Conservation (phyloP, 805 yeast genomes). For the Ogataea henricii region DNA sequence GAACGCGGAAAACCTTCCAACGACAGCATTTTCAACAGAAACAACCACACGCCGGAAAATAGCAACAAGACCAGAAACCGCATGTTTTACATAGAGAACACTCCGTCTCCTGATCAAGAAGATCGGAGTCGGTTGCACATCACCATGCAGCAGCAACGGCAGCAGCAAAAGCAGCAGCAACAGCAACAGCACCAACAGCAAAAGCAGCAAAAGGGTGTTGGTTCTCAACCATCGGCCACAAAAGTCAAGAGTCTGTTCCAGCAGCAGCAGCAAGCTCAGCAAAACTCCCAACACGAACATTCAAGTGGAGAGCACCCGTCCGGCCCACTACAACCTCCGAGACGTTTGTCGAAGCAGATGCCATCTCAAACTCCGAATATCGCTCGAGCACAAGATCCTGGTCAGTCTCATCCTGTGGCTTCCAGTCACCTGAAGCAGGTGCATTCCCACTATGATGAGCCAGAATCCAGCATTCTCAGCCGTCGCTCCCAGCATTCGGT, state of each 20-base stretch:
- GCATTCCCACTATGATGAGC: not conserved
- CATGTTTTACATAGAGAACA: constrained; percentile 36
- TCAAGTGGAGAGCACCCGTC: not conserved
- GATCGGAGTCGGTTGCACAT: constrained; percentile 5
- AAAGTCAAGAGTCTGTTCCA: constrained; percentile 15
- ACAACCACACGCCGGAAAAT: not conserved
- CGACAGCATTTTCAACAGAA: not conserved
- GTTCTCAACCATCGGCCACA: constrained; percentile 16
- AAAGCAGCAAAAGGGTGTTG: no score
- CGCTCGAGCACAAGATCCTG: not conserved
- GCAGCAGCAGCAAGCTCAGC: constrained; percentile 16
- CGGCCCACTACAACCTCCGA: constrained; percentile 7
- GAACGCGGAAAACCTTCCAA: constrained; percentile 1
- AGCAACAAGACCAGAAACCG: constrained; percentile 15
- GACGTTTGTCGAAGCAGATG: not conserved
- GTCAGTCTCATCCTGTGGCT: no score
- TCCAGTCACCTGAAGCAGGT: not conserved
- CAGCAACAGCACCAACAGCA: not conserved
- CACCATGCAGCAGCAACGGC: constrained; percentile 6
- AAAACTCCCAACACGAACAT: not conserved
- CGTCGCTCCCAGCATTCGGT: not conserved
- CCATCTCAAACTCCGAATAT: no score
- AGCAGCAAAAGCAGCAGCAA: constrained; percentile 5
- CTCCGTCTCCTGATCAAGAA: constrained; percentile 32
- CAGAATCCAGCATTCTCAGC: not conserved